A percentile compares a stretch with the other conserved stretches of the same genome.
Conservation (phyloP, 257 asterid genomes). For the Fraxinus quadrangulata region DNA sequence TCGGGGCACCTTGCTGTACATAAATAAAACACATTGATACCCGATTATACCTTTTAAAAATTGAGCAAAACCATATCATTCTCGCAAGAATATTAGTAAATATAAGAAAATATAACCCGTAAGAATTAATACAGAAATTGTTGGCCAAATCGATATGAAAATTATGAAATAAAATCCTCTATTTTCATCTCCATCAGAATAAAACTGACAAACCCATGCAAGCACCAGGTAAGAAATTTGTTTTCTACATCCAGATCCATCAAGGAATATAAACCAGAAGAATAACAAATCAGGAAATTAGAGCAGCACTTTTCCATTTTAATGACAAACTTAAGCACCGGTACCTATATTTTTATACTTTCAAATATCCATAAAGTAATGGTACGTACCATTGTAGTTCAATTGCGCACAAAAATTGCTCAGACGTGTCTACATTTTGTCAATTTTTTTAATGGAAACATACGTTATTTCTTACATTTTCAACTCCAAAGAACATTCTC, state of each 20-base stretch:
- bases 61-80: too few relatives aligned
- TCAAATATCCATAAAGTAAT: not conserved
- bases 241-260: not conserved
- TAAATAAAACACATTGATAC: too few relatives aligned
- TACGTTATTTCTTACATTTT: not conserved
- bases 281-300: too few relatives aligned
- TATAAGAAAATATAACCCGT: not conserved
- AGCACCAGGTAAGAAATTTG: not conserved
- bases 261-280: not conserved
- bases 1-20: too few relatives aligned
- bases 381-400: not conserved
- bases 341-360: not conserved
- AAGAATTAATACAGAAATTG: not conserved
- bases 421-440: not conserved
- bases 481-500: not conserved
- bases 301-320: not conserved
- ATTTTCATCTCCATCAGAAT: not conserved
- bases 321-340: not conserved
- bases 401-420: not conserved
- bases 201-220: not conserved
- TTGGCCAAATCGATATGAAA: not conserved
- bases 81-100: not conserved
- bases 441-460: not conserved
- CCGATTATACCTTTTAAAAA: too few relatives aligned
- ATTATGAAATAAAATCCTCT: not conserved